phyloP scores from a whole-genome alignment of 345 rosid species.

The Populus alba region DNA sequence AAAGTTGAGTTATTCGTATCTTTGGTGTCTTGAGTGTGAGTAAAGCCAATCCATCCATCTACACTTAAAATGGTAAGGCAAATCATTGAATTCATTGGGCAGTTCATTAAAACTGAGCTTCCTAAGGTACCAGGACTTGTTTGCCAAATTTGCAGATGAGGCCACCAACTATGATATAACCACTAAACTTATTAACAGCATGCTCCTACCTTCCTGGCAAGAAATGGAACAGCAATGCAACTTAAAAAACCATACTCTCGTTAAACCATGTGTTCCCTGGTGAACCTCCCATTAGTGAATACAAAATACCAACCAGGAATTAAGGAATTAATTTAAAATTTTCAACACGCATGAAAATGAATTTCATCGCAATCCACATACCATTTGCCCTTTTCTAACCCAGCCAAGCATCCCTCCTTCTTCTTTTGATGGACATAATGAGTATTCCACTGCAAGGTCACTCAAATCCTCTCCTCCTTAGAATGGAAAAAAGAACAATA shows the following conservation, averaged over 20 bases:
- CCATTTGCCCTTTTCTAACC: constrained; percentile 89
- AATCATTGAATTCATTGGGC: background rate
- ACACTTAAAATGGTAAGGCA: too few species aligned
- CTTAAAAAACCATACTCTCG: background rate
- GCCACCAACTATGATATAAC: background rate
- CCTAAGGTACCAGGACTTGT: background rate
- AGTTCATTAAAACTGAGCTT: background rate
- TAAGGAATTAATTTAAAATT: background rate
- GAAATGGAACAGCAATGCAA: background rate
- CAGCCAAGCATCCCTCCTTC: constrained; percentile 96
- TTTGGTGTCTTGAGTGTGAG: background rate
- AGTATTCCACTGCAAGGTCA: constrained; percentile 80
- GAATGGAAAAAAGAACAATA: constrained; percentile 15
- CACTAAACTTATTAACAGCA: background rate
- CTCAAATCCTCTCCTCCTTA: constrained; percentile 84
- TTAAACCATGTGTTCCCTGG: background rate
- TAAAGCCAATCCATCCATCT: background rate
- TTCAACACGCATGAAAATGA: background rate
- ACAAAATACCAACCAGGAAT: background rate
- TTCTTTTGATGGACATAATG: constrained; percentile 77
- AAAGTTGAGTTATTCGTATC: background rate
- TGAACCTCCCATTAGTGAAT: background rate
- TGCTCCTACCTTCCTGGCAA: background rate
- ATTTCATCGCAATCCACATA: constrained; percentile 20
- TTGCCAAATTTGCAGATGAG: background rate